These are phyloP conservation scores for Bipolaris zeicola DNA, from an alignment of 2,329 filamentous ascomycete species.

Conservation along the genomic window DNA sequence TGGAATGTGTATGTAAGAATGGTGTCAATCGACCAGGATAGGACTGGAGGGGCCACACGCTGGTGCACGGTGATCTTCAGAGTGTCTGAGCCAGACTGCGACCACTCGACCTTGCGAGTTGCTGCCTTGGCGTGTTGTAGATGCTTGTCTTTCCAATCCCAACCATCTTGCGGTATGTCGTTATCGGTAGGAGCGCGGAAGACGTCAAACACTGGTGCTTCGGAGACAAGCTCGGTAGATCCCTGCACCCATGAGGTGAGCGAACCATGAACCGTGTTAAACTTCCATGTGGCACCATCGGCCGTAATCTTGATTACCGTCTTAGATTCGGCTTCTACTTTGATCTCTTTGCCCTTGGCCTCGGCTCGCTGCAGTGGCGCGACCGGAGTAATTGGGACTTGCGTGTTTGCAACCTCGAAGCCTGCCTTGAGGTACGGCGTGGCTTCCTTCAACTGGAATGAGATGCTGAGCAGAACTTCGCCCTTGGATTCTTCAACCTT, in stretches of 20 bases:
- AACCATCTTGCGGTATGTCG: conserved; percentile 60
- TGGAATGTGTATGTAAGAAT: conserved; percentile 60
- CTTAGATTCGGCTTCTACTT: conserved; percentile 28
- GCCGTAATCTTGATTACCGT: conserved; percentile 29
- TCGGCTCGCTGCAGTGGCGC: conserved; percentile 15
- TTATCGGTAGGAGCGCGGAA: conserved; percentile 72
- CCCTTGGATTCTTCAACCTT: conserved; percentile 16
- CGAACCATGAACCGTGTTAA: conserved; percentile 59
- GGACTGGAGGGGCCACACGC: conserved; percentile 63
- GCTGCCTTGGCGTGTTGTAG: conserved; percentile 36
- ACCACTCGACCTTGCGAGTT: conserved; percentile 43
- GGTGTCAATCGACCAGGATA: conserved; percentile 58
- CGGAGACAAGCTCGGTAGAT: conserved; percentile 39
- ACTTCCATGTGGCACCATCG: conserved; percentile 52
- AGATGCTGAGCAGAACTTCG: conserved; percentile 29
- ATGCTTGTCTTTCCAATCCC: conserved; percentile 59
- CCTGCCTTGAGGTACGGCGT: conserved; percentile 42
- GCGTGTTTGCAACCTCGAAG: conserved; percentile 46
- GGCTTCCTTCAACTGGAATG: conserved; percentile 42
- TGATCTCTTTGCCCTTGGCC: conserved; percentile 53
- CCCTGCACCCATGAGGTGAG: conserved; percentile 45
- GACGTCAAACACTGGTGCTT: conserved; percentile 56
- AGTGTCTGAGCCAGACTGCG: conserved; percentile 29
- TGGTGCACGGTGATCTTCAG: conserved; percentile 53
- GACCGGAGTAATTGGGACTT: conserved; percentile 31